These are phyloP conservation scores for Scenedesmus sp. DNA, from an alignment of 163 green algal species.

Conservation along the genomic window DNA sequence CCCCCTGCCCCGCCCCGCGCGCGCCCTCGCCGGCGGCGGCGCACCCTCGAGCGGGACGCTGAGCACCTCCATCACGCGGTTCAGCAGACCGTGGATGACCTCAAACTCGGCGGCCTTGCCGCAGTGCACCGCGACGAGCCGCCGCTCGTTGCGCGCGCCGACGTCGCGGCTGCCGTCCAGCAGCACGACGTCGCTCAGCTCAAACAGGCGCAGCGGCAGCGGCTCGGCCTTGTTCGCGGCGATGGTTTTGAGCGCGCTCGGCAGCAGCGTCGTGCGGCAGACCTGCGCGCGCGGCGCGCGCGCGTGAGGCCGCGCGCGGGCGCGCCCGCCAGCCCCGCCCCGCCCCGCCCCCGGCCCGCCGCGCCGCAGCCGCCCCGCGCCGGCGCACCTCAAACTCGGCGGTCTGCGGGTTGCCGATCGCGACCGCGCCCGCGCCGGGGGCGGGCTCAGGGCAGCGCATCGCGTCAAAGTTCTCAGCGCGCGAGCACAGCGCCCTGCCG, in stretches of 20 bases:
- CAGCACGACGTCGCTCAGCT: slow-evolving; percentile 71
- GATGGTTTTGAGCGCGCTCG: slow-evolving; percentile 95
- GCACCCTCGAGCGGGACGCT: slow-evolving; percentile 71
- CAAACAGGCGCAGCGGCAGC: slow-evolving; percentile 96
- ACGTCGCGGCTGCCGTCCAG: slow-evolving; percentile 56
- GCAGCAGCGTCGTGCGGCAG: slow-evolving; percentile 89
- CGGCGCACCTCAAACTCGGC: slow-evolving; percentile 90
- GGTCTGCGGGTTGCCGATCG: slow-evolving; percentile 95
- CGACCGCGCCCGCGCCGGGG: slow-evolving; percentile 73
- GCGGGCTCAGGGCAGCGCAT: slow-evolving; percentile 77
- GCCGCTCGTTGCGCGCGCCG: slow-evolving; percentile 90
- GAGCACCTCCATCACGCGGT: slow-evolving; percentile 96
- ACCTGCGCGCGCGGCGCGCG: too few relatives aligned
- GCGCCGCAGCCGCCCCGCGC: too few relatives aligned
- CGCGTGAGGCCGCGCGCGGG: too few relatives aligned
- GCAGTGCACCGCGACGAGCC: slow-evolving; percentile 90
- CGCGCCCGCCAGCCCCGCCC: too few relatives aligned
- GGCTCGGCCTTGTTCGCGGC: slow-evolving; percentile 91
- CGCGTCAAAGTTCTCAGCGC: slow-evolving; percentile 79
- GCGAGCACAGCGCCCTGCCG: slow-evolving; percentile 81
- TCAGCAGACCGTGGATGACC: slow-evolving; percentile 95
- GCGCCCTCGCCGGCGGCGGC: neutral
- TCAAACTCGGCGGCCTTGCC: slow-evolving; percentile 91
- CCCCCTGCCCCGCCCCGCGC: too few relatives aligned
- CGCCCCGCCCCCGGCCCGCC: too few relatives aligned